These are phyloP conservation scores for Lophiostoma macrostomum DNA, from an alignment of 495 filamentous ascomycete species.

Conservation along the genomic window DNA sequence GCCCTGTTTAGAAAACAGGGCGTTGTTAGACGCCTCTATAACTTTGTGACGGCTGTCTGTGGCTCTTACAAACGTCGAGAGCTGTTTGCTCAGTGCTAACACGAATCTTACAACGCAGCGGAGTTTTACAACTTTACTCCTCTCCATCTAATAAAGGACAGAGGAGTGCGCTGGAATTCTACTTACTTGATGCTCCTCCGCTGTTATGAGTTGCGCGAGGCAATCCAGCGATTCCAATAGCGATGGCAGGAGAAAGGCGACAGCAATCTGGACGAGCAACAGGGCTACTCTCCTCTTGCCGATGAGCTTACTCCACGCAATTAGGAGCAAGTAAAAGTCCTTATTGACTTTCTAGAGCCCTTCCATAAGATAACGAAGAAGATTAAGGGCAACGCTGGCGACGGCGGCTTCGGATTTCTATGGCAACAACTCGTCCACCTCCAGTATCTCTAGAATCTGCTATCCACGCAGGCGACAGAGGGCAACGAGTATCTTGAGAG, in stretches of 20 bases:
- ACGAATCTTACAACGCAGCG: background rate
- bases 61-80: background rate
- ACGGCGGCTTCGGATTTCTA: background rate
- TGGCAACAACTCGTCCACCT: background rate
- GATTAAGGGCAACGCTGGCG: background rate
- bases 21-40: background rate
- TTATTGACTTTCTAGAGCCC: background rate
- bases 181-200: background rate
- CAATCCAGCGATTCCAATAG: background rate
- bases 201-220: background rate
- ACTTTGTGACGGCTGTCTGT: background rate
- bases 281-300: too few relatives aligned
- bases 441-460: background rate
- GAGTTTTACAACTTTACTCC: background rate
- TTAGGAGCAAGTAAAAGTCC: background rate
- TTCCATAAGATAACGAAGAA: constrained; percentile 2
- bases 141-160: background rate
- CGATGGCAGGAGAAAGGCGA: background rate
- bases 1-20: background rate
- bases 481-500: background rate
- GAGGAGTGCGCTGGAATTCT: background rate
- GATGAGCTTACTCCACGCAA: background rate
- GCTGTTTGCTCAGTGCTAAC: background rate
- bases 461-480: background rate
- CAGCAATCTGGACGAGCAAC: background rate